Evolutionary conservation across 2,329 filamentous ascomycete species (phyloP).

Genomic region (Beauveria sp.): DNA sequence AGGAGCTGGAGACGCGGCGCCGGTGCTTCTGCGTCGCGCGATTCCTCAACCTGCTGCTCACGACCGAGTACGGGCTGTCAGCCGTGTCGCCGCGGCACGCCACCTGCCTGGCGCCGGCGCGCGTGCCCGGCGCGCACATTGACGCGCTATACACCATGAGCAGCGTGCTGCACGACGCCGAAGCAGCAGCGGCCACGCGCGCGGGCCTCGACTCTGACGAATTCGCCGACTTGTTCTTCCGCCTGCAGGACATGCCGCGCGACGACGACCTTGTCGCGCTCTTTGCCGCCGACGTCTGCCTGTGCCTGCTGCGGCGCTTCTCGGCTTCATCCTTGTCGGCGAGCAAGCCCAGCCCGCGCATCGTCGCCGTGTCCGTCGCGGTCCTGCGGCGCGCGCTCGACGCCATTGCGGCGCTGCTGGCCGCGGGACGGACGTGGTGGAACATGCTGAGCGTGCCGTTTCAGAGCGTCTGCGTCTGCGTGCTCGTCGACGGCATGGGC

Average conservation of each 20-base stretch:
- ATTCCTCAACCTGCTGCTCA: constrained; percentile 13
- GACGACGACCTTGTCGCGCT: constrained; percentile 5
- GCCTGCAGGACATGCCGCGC: neutral
- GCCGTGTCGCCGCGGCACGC: constrained; percentile 2
- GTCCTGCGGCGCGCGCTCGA: constrained; percentile 6
- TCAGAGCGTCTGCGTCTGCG: constrained; percentile 12
- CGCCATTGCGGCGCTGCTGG: neutral
- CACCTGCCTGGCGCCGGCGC: neutral
- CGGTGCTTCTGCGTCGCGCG: constrained; percentile 14
- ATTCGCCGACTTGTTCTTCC: neutral
- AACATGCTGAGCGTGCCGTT: constrained; percentile 14
- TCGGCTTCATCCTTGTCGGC: neutral
- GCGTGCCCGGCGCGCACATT: neutral
- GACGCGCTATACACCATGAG: neutral
- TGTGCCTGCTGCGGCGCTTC: constrained; percentile 12
- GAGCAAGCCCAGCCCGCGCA: neutral
- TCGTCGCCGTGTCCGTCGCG: neutral
- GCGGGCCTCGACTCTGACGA: constrained; percentile 7
- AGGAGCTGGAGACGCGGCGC: constrained; percentile 10
- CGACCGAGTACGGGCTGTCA: constrained; percentile 14
- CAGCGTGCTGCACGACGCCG: neutral
- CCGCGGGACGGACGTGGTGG: constrained; percentile 11
- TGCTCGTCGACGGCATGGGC: constrained; percentile 8
- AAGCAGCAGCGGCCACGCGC: neutral
- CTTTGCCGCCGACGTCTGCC: constrained; percentile 11